Percentiles rank a stretch among this genome's conserved stretches.
Evolutionary conservation across 2,329 filamentous ascomycete genomes (phyloP).

Genomic region (Sporothrix variecibatus): DNA sequence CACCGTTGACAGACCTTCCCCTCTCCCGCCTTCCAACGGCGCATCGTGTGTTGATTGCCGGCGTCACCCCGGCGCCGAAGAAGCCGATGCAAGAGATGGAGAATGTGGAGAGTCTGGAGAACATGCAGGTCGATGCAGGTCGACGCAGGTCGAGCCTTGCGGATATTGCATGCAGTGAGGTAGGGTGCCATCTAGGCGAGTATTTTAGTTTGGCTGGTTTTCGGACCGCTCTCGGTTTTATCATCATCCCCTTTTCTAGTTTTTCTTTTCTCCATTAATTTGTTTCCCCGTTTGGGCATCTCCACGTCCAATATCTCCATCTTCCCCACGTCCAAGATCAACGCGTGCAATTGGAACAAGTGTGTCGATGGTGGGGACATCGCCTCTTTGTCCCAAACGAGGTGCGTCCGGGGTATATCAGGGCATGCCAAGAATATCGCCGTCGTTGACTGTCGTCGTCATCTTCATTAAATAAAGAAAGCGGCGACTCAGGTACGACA

Average conservation of each 20-base stretch:
- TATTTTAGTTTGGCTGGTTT: background rate
- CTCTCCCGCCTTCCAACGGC: background rate
- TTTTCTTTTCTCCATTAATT: background rate
- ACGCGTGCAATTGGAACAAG: background rate
- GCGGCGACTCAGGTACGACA: background rate
- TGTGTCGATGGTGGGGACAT: background rate
- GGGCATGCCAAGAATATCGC: background rate
- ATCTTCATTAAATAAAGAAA: background rate
- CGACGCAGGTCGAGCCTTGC: background rate
- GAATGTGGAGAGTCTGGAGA: too few species aligned
- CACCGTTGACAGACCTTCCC: background rate
- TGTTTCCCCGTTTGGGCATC: too few species aligned
- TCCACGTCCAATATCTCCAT: too few species aligned
- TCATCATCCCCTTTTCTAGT: background rate
- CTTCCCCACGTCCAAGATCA: background rate
- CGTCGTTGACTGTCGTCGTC: background rate
- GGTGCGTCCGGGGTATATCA: background rate
- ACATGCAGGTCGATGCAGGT: too few species aligned
- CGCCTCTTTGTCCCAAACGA: background rate
- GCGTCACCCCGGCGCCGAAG: slow-evolving; percentile 24
- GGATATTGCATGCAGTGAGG: background rate
- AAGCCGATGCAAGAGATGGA: background rate
- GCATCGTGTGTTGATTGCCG: slow-evolving; percentile 4
- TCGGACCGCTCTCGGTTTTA: slow-evolving; percentile 20
- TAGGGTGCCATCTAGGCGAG: background rate